phyloP scores from a whole-genome alignment of 129 eudicot species.

The Chrysanthemum lavandulifolium region DNA sequence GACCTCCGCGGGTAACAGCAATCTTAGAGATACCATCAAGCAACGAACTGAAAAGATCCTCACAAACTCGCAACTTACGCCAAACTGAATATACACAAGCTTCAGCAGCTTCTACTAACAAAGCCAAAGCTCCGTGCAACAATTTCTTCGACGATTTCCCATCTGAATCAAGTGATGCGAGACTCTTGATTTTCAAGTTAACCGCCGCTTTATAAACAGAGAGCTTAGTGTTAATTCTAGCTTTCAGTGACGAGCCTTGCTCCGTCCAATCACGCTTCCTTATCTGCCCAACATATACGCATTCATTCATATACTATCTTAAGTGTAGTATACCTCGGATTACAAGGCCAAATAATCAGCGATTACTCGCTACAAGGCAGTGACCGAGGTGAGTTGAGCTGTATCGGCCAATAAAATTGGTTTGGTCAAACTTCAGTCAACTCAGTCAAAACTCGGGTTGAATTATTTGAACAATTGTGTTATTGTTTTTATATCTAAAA shows the following conservation, averaged over 20 bases:
- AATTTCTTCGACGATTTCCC: slow-evolving; percentile 72
- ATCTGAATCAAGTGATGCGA: slow-evolving; percentile 71
- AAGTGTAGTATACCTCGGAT: no score
- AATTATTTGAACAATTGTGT: background rate
- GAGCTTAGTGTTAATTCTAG: slow-evolving; percentile 68
- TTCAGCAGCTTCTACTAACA: slow-evolving; percentile 87
- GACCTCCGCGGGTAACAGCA: slow-evolving; percentile 84
- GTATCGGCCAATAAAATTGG: no score
- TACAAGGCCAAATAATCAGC: no score
- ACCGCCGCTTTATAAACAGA: slow-evolving; percentile 83
- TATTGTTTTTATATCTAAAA: slow-evolving; percentile 5
- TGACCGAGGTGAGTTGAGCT: no score
- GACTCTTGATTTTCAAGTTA: slow-evolving; percentile 47
- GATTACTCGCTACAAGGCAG: no score
- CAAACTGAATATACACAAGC: slow-evolving; percentile 81
- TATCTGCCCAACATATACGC: slow-evolving; percentile 55
- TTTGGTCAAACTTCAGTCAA: no score
- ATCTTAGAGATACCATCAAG: slow-evolving; percentile 82
- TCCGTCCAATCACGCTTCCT: slow-evolving; percentile 93
- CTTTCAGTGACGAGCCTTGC: slow-evolving; percentile 70
- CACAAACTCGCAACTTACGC: slow-evolving; percentile 90
- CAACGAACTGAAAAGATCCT: slow-evolving; percentile 82
- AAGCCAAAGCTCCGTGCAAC: slow-evolving; percentile 74
- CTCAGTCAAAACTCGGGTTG: no score
- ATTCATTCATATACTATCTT: slow-evolving; percentile 20